Evolutionary conservation across 306 rosid genomes (phyloP), one percentile per base, ranked within the genome.

Genomic region (Inga oerstediana): DNA sequence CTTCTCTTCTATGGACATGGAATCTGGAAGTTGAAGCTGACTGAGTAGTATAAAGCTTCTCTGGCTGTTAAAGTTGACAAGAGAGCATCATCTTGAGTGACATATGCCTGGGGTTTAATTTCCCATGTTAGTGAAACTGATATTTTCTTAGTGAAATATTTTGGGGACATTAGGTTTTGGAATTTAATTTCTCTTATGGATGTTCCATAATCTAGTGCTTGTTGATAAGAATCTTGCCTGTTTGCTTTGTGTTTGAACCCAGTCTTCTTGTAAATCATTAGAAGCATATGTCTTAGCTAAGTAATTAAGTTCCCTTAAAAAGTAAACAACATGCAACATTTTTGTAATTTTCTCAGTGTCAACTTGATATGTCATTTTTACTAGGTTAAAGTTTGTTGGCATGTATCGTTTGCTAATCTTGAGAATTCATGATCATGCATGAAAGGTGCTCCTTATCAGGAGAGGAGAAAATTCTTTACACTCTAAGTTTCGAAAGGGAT

Each of bases 1-100:
- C 76, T 93, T 93, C 82, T 89, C 88, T 8, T 82, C 46, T 51
- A 45, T 85, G 8, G 94, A 35, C 94, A 92, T 93, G 10, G 90
- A 78, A 39, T 91, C 85, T 1, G 93, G 93, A 44, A 93, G 45
- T 76, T 91, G 98, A 30, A 91, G 86, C 52, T 84, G 88, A 22
- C 93, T n/a, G 97, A 90, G 79, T 91, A 93, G 88, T 87, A 51
- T 2, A 93, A 85, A 4, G 97, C 92, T 89, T 93, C 98, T 74
- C 77, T 24, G 0, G 84, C 90, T 3, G 89, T 86, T 37, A 90
- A 45, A 10, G 90, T 88, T 34, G 83, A 59, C 41, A 86, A 80
- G 37, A 86, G 37, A 17, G 85, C 62, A n/a, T 88, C 91, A 20
- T 90, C 93, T 88, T 88, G 89, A 19, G 89, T 79, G 7, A 90